These are phyloP conservation scores for Fusarium annulatum DNA, from an alignment of 2,329 filamentous ascomycete species.

Conservation along the genomic window DNA sequence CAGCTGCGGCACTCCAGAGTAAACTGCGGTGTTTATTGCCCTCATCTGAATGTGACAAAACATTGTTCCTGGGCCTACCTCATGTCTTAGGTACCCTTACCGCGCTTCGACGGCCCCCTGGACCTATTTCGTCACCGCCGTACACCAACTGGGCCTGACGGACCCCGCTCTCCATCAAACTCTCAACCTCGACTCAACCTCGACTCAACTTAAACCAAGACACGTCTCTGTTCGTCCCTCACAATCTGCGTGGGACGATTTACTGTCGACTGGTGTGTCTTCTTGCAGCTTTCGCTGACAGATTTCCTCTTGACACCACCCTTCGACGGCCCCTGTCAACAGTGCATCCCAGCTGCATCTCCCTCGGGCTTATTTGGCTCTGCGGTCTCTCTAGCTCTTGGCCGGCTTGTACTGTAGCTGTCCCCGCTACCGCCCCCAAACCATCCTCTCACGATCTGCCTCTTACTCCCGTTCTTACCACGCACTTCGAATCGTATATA, in stretches of 20 bases:
- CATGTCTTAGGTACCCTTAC: slow-evolving; percentile 19
- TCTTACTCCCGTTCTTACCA: slow-evolving; percentile 31
- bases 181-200: slow-evolving; percentile 19
- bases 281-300: not conserved
- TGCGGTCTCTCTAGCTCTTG: slow-evolving; percentile 15
- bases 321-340: slow-evolving; percentile 16
- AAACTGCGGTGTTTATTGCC: slow-evolving; percentile 24
- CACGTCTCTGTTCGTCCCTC: slow-evolving; percentile 23
- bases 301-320: not conserved
- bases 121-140: slow-evolving; percentile 45
- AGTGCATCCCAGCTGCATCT: slow-evolving; percentile 29
- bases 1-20: slow-evolving; percentile 1
- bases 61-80: slow-evolving; percentile 3
- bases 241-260: slow-evolving; percentile 11
- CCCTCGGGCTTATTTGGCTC: slow-evolving; percentile 24
- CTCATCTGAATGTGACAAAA: slow-evolving; percentile 2
- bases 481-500: slow-evolving; percentile 33
- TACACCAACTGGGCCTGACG: slow-evolving; percentile 34
- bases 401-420: slow-evolving; percentile 14
- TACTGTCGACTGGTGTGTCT: slow-evolving; percentile 4
- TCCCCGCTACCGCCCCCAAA: slow-evolving; percentile 42
- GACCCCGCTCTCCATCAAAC: slow-evolving; percentile 43
- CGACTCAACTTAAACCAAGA: slow-evolving; percentile 28
- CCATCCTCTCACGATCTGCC: slow-evolving; percentile 34
- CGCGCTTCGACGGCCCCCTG: slow-evolving; percentile 24